phyloP scores from a whole-genome alignment of 1,284 basidiomycete genomes.

The Cerioporus squamosus region DNA sequence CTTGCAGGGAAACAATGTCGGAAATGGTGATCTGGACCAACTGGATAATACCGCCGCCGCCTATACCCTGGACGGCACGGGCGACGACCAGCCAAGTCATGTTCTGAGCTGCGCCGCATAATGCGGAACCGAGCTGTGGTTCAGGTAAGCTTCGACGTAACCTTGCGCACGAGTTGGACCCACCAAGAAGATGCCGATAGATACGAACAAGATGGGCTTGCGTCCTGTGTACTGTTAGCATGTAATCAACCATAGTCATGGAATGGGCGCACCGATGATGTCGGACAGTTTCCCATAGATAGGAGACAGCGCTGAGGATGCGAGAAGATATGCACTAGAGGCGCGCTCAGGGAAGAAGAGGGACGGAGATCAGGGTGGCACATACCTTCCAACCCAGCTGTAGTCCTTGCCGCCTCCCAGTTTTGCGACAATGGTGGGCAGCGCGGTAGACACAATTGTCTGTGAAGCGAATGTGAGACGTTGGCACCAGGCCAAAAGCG shows the following conservation, averaged over 20 bases:
- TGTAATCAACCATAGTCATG: neutral
- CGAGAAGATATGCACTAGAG: conserved; percentile 72
- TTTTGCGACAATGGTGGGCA: conserved; percentile 75
- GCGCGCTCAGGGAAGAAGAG: neutral
- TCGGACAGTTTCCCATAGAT: conserved; percentile 81
- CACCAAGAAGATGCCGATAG: conserved; percentile 75
- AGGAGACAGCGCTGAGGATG: conserved; percentile 69
- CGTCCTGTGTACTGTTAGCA: conserved; percentile 48
- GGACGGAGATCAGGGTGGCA: neutral
- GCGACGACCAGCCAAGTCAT: conserved; percentile 77
- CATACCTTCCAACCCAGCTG: conserved; percentile 78
- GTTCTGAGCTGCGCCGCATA: conserved; percentile 82
- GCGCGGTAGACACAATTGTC: conserved; percentile 82
- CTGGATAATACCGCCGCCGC: conserved; percentile 78
- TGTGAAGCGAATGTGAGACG: conserved; percentile 29
- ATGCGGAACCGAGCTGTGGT: conserved; percentile 70
- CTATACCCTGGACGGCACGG: conserved; percentile 83
- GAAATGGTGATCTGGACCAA: conserved; percentile 74
- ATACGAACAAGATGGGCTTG: conserved; percentile 75
- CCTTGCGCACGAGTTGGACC: conserved; percentile 8
- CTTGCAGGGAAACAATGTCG: conserved; percentile 79
- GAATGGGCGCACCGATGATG: conserved; percentile 43
- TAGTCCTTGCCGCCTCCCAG: conserved; percentile 73
- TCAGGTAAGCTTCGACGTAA: neutral
- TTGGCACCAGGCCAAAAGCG: neutral